Conservation (phyloP, 192 early-diverging fungal genomes). For the Umbelopsis ramanniana region DNA sequence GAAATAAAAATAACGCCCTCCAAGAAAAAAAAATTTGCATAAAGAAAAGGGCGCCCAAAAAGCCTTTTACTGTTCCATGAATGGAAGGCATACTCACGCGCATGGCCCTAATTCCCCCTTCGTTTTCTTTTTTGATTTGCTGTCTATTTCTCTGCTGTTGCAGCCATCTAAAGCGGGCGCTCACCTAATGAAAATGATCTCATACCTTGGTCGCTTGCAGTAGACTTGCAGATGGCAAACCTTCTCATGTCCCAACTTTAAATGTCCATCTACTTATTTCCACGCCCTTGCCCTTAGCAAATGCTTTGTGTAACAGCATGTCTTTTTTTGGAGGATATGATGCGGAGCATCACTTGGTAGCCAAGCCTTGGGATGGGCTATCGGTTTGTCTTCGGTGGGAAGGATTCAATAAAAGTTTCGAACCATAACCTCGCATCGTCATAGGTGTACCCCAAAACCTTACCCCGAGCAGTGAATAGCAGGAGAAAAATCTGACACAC, state of each 20-base stretch:
- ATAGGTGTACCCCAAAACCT: no score
- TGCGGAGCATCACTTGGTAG: not conserved
- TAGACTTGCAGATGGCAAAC: no score
- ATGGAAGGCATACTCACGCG: constrained; percentile 17
- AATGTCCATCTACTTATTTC: not conserved
- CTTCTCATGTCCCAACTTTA: no score
- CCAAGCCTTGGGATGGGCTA: no score
- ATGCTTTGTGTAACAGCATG: not conserved
- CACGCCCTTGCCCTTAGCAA: constrained; percentile 11
- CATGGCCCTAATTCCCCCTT: not conserved
- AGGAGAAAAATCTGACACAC: no score
- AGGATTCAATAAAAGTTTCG: no score
- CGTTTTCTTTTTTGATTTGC: not conserved
- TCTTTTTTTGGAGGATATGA: not conserved
- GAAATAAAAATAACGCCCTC: constrained; percentile 18
- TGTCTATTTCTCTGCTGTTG: no score
- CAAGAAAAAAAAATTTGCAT: not conserved
- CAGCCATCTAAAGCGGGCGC: not conserved
- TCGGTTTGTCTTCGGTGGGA: no score
- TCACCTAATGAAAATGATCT: not conserved
- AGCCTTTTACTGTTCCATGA: constrained; percentile 6
- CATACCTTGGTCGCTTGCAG: no score
- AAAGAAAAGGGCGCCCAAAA: constrained; percentile 1
- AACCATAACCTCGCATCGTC: no score
- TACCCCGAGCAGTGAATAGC: no score